Base-by-base conservation (phyloP, 768 basidiomycete species). In the Agaricus subrufescens region DNA sequence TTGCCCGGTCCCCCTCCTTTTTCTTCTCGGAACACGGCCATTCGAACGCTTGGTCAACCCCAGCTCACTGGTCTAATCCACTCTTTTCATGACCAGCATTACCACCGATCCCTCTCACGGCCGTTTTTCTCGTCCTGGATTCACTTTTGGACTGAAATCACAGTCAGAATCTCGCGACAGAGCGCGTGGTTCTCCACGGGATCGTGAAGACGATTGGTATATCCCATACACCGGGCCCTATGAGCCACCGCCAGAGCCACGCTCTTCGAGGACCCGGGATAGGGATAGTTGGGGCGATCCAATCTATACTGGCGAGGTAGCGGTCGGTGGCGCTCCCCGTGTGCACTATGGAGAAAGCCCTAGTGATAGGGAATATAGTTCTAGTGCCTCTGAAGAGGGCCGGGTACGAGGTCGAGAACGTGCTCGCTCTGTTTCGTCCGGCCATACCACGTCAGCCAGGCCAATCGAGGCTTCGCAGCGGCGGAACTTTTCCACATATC, bases 401-500 rank as follows among this genome's bases (percentile, higher is more conserved):
- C 66, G 59, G 60, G 65, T 37, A 51, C 59, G 50, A 65, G 58
- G 54, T 59, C 53, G 64, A 63, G 62, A 64, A 62, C 61, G 79
- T 39, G 69, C 75, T 2, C 66, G 73, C 31, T 81, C 82, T 11
- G 69, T 67, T 38, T 66, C 74, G 14, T 79, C 79, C 34, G 69
- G 69, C n/a, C 68, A 66, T 29, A 77, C 74, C 5, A 64, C 65
- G 11, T 74, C 75, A 23, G 72, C 59, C 54, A 72, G 69, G 54
- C 59, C 57, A 10, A 72, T 70, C 61, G 58, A 64, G 31, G 58
- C 60, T 19, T 56, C 67, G 23, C 71, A 64, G 7, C 68, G 71
- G 15, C 71, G 73, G 26, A 72, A 77, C 5, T 71, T 71, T 1
- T 62, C 72, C 49, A 70, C 75, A 6, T 68, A 69, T 27, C 62